Conservation (phyloP, 768 basidiomycete genomes). For the Kwoniella newhampshirensis region DNA sequence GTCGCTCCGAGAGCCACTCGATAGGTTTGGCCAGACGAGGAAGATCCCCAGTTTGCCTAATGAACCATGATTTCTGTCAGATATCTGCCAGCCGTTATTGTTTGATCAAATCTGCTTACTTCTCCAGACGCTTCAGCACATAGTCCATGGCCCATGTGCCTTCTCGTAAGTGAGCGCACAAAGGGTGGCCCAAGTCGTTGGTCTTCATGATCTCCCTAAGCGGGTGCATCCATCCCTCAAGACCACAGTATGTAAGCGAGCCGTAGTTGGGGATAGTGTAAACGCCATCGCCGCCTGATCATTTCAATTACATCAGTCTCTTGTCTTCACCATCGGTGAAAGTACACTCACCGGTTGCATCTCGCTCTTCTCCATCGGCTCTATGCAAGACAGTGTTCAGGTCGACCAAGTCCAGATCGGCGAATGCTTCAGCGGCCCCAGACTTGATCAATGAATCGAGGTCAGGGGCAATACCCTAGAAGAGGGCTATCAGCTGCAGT, state of each 20-base stretch:
- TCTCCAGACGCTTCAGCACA: constrained; percentile 65
- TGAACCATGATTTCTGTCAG: neutral
- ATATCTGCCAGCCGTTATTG: too few relatives aligned
- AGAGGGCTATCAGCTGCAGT: neutral
- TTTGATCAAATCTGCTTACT: constrained; percentile 62
- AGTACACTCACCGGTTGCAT: constrained; percentile 68
- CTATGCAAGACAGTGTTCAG: constrained; percentile 85
- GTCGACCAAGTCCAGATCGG: constrained; percentile 74
- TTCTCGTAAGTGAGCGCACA: constrained; percentile 80
- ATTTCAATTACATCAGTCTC: neutral
- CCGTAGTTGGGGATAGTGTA: constrained; percentile 79
- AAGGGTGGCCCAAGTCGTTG: constrained; percentile 90
- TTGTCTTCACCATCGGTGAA: neutral
- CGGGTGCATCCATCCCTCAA: constrained; percentile 96
- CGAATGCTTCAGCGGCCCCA: constrained; percentile 71
- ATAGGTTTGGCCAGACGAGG: constrained; percentile 71
- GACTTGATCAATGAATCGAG: constrained; percentile 73
- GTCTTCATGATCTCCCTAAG: constrained; percentile 77
- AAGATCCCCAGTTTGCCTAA: constrained; percentile 59
- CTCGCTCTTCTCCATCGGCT: constrained; percentile 85
- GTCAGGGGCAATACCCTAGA: constrained; percentile 61
- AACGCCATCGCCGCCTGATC: constrained; percentile 66
- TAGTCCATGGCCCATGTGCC: constrained; percentile 95
- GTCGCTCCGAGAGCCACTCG: constrained; percentile 83
- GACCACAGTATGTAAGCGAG: constrained; percentile 80